phyloP scores from a whole-genome alignment of 495 filamentous ascomycete genomes.

The Aspergillus nanangensis region DNA sequence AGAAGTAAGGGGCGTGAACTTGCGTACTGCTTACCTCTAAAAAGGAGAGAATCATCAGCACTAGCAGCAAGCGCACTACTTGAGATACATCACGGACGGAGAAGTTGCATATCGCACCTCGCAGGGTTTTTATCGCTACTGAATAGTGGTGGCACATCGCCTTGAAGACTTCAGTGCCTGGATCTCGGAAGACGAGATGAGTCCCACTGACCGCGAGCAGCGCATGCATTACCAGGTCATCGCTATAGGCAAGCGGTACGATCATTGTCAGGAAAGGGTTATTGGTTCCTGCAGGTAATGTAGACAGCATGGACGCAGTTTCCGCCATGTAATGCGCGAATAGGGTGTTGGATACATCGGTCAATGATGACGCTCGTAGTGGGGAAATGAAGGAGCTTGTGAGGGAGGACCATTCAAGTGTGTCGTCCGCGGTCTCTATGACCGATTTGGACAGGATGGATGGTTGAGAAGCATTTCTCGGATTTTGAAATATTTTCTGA shows the following conservation, averaged over 20 bases:
- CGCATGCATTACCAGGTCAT: constrained; percentile 4
- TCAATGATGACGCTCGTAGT: neutral
- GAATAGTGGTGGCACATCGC: neutral
- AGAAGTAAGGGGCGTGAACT: neutral
- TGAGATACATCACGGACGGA: neutral
- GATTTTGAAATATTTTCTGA: too few species aligned
- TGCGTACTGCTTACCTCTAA: neutral
- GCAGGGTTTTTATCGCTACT: neutral
- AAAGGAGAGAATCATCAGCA: neutral
- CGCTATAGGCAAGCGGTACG: constrained; percentile 1
- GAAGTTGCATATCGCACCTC: neutral
- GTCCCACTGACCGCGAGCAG: constrained; percentile 2
- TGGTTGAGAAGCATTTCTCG: too few species aligned
- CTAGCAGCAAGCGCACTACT: neutral
- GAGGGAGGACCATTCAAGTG: neutral
- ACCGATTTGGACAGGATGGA: too few species aligned
- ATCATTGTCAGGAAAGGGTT: neutral
- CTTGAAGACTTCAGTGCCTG: neutral
- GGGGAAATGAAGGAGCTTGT: neutral
- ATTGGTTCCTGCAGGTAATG: neutral
- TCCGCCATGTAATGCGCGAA: constrained; percentile 1
- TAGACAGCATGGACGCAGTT: neutral
- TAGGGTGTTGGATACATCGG: neutral
- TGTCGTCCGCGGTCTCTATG: too few species aligned
- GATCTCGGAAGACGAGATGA: neutral